Percentiles rank a stretch among this genome's conserved stretches.
Evolutionary conservation across 352 stramenopile genomes (phyloP).

Genomic region (Pythium aristosporum): DNA sequence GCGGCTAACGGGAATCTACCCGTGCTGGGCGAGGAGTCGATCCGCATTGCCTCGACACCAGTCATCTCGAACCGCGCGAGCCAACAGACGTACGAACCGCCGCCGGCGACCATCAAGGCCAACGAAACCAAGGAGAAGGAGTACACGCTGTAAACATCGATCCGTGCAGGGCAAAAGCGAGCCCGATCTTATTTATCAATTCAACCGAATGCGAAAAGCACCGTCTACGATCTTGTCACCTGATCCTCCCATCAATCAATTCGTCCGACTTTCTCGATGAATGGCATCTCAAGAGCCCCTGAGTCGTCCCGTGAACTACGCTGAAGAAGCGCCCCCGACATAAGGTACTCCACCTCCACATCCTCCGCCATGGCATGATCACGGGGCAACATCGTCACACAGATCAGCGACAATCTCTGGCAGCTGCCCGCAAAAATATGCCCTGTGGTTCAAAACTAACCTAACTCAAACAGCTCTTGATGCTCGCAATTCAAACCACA

Average conservation of each 20-base stretch:
- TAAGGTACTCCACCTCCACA: no score
- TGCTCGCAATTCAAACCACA: not conserved
- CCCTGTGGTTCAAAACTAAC: not conserved
- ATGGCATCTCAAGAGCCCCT: no score
- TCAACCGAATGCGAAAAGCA: no score
- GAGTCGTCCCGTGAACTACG: no score
- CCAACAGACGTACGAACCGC: slow-evolving; percentile 11
- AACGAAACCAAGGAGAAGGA: slow-evolving; percentile 12
- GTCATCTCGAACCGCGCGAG: slow-evolving; percentile 4
- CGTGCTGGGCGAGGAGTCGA: slow-evolving; percentile 10
- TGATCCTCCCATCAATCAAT: no score
- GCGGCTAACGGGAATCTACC: not conserved
- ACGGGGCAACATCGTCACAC: no score
- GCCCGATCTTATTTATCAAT: not conserved
- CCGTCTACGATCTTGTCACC: no score
- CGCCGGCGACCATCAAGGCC: slow-evolving; percentile 5
- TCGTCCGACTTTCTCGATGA: no score
- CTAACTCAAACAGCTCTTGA: not conserved
- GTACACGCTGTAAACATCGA: slow-evolving; percentile 19
- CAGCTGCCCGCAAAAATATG: no score
- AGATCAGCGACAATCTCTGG: no score
- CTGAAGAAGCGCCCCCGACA: no score
- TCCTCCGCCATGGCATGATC: no score
- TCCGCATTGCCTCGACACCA: not conserved
- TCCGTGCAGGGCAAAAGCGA: not conserved